phyloP scores from a whole-genome alignment of 2,329 filamentous ascomycete species.

The Chaetoscypha palmicola region DNA sequence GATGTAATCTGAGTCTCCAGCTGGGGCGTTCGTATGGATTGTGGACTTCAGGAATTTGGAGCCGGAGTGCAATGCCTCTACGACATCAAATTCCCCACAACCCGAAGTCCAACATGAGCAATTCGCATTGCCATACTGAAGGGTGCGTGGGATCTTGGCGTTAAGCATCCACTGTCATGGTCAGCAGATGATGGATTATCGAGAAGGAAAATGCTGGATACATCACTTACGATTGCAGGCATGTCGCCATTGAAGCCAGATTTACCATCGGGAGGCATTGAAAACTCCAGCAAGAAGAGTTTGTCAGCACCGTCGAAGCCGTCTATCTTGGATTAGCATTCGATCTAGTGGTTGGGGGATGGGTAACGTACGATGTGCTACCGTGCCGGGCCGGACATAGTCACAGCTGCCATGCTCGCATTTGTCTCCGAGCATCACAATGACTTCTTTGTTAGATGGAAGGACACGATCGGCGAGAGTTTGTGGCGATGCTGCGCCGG shows the following conservation, averaged over 20 bases:
- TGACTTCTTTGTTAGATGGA: conserved; percentile 42
- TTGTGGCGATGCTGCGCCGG: conserved; percentile 39
- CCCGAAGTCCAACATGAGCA: conserved; percentile 68
- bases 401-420: conserved; percentile 43
- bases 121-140: conserved; percentile 54
- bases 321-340: conserved; percentile 38
- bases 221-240: conserved; percentile 48
- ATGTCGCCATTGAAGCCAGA: conserved; percentile 54
- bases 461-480: conserved; percentile 44
- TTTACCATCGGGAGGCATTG: conserved; percentile 57
- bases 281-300: conserved; percentile 66
- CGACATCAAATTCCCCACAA: conserved; percentile 71
- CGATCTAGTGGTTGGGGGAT: neutral
- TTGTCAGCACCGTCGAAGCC: conserved; percentile 66
- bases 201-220: no score
- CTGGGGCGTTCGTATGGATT: conserved; percentile 56
- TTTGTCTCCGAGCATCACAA: conserved; percentile 42
- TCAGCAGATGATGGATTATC: no score
- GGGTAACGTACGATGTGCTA: conserved; percentile 40
- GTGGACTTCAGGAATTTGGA: conserved; percentile 63
- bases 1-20: conserved; percentile 67
- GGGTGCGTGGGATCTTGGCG: conserved; percentile 60
- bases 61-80: conserved; percentile 61
- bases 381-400: conserved; percentile 40
- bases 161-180: conserved; percentile 68